Conservation (phyloP, 768 basidiomycete species). For the Fistulinella prunicolor region DNA sequence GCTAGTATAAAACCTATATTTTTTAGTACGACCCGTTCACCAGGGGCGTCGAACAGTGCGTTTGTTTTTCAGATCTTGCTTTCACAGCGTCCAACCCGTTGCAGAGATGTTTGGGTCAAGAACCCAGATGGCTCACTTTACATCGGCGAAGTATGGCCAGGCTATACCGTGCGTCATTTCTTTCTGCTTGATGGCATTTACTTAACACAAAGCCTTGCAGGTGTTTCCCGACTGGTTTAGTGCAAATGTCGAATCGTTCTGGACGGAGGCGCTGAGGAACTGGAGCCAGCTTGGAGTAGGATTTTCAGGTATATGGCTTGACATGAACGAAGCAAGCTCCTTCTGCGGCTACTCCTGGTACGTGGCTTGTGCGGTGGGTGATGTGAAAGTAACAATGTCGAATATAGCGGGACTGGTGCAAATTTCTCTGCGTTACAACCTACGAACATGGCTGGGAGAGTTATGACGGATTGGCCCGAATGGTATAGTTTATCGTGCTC, state of each 20-base stretch:
- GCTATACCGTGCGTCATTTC: constrained; percentile 54
- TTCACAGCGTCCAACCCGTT: no score
- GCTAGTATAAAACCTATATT: background rate
- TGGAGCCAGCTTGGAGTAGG: constrained; percentile 51
- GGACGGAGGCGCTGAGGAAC: constrained; percentile 58
- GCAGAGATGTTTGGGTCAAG: constrained; percentile 65
- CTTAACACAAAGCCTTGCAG: no score
- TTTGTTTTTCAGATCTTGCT: background rate
- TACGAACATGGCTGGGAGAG: constrained; percentile 48
- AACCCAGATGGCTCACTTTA: constrained; percentile 74
- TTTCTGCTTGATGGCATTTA: background rate
- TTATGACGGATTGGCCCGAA: constrained; percentile 62
- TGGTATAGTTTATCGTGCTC: constrained; percentile 39
- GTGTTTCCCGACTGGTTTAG: constrained; percentile 64
- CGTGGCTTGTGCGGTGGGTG: background rate
- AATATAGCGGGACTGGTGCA: constrained; percentile 45
- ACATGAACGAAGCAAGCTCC: constrained; percentile 65
- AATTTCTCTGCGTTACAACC: constrained; percentile 57
- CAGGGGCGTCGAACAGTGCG: constrained; percentile 58
- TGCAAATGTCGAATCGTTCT: constrained; percentile 50
- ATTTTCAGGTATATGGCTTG: constrained; percentile 67
- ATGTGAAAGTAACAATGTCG: no score
- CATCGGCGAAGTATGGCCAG: constrained; percentile 76
- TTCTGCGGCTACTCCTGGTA: constrained; percentile 64
- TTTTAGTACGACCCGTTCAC: constrained; percentile 65